Evolutionary conservation across 768 basidiomycete species (phyloP).

Genomic region (Cantharellus anzutake): DNA sequence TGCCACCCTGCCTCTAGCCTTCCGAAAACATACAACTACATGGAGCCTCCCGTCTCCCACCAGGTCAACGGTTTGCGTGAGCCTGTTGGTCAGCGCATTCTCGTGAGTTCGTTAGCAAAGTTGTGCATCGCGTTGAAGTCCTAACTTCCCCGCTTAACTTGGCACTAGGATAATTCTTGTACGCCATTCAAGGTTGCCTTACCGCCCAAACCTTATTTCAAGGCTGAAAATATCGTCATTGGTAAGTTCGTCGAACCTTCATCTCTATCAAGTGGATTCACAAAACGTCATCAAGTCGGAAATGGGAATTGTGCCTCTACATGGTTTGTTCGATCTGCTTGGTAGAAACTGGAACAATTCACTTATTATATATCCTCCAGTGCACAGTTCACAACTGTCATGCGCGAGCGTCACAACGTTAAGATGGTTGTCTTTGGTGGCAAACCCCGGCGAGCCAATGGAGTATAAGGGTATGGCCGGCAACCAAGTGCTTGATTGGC

Average conservation of each 20-base stretch:
- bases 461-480: slow-evolving; percentile 37
- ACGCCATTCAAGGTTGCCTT: background rate
- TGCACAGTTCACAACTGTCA: slow-evolving; percentile 41
- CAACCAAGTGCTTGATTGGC: slow-evolving; percentile 44
- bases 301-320: slow-evolving; percentile 33
- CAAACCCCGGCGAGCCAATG: slow-evolving; percentile 28
- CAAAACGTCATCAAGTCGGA: slow-evolving; percentile 14
- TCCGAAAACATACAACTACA: slow-evolving; percentile 24
- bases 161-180: background rate
- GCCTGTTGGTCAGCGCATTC: slow-evolving; percentile 23
- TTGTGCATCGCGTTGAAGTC: no score
- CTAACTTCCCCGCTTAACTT: no score
- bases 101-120: background rate
- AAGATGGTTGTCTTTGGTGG: slow-evolving; percentile 39
- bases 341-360: no score
- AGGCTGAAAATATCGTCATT: background rate
- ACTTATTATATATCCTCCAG: slow-evolving; percentile 14
- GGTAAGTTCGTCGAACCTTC: background rate
- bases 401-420: slow-evolving; percentile 35
- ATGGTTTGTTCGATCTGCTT: no score
- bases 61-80: slow-evolving; percentile 26
- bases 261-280: background rate
- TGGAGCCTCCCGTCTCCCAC: slow-evolving; percentile 23
- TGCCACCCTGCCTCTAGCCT: background rate
- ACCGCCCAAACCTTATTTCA: background rate